phyloP scores from a whole-genome alignment of 306 rosid genomes.

The Prunus kanzakura region DNA sequence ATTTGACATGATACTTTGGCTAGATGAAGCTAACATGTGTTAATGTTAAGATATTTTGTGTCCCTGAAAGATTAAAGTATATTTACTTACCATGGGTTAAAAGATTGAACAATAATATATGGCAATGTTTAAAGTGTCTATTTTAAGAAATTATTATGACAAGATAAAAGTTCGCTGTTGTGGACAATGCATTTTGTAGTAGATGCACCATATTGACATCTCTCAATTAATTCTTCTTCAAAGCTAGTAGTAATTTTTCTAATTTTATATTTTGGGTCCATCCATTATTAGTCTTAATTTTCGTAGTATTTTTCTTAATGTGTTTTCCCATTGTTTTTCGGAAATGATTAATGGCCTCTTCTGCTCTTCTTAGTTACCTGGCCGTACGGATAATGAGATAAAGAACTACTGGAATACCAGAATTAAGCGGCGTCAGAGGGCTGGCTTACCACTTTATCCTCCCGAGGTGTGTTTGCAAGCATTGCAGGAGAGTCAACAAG shows the following conservation, averaged over 20 bases:
- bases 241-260: background rate
- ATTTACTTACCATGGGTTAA: background rate
- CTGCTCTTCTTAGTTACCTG: slow-evolving; percentile 69
- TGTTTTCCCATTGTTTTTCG: background rate
- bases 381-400: slow-evolving; percentile 98
- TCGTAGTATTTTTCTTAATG: background rate
- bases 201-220: background rate
- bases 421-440: slow-evolving; percentile 81
- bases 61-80: background rate
- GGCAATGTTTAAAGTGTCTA: background rate
- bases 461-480: slow-evolving; percentile 65
- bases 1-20: background rate
- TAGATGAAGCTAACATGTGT: background rate
- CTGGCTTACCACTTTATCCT: slow-evolving; percentile 92
- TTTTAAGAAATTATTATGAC: background rate
- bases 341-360: slow-evolving; percentile 22
- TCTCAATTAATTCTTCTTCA: background rate
- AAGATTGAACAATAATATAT: background rate
- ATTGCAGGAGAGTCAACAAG: slow-evolving; percentile 48
- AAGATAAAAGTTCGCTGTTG: background rate
- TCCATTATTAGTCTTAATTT: background rate
- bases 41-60: background rate
- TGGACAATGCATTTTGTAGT: background rate
- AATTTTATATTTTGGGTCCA: background rate
- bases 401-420: slow-evolving; percentile 99